Percentiles rank a stretch among this genome's conserved stretches.
Conservation (phyloP, 768 basidiomycete species). For the Amanita molliuscula region DNA sequence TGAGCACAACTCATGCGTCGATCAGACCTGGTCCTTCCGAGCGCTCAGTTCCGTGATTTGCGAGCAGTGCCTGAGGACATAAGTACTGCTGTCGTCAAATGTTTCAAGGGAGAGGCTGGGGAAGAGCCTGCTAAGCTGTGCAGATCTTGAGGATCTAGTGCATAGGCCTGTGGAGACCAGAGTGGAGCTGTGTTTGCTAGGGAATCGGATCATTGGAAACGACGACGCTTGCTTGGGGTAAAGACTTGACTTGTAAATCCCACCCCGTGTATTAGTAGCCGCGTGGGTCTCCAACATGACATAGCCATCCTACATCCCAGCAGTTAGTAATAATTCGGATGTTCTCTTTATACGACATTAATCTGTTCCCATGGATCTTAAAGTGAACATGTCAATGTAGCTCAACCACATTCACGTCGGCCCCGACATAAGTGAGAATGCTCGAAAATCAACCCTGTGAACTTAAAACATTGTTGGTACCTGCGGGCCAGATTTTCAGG, state of each 20-base stretch:
- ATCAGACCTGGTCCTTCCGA: conserved; percentile 6
- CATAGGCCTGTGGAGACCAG: not conserved
- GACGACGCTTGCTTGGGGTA: not conserved
- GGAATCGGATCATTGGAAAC: not conserved
- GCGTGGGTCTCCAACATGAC: no score
- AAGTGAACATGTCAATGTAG: not conserved
- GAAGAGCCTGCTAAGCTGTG: not conserved
- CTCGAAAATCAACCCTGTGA: not conserved
- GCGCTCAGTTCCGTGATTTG: conserved; percentile 2
- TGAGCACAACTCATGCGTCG: conserved; percentile 3
- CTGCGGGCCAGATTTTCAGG: not conserved
- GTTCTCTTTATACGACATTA: not conserved
- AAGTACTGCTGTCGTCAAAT: not conserved
- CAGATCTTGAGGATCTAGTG: not conserved
- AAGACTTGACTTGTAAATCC: no score
- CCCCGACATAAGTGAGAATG: not conserved
- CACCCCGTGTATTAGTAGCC: no score
- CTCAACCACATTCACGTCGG: not conserved
- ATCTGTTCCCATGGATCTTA: not conserved
- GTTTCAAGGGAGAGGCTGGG: conserved; percentile 3
- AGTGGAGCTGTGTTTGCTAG: not conserved
- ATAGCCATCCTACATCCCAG: no score
- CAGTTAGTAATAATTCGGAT: not conserved
- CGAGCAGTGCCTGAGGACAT: conserved; percentile 6
- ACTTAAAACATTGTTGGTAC: conserved; percentile 1